A percentile compares a stretch with the other conserved stretches of the same genome.
Evolutionary conservation across 768 basidiomycete species (phyloP).

Genomic region (Lactarius vividus): DNA sequence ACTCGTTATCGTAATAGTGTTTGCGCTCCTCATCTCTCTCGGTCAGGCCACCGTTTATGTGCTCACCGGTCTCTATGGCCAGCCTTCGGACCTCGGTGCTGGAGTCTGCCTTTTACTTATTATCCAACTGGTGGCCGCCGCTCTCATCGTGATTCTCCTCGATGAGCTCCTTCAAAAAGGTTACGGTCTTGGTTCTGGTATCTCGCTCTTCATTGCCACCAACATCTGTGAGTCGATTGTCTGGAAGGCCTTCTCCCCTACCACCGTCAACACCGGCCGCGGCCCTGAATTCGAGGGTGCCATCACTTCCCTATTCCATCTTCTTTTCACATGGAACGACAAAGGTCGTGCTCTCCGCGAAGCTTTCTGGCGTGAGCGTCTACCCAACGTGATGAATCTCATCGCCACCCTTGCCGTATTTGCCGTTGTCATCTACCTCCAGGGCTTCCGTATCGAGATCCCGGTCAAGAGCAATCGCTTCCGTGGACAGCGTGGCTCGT

Average conservation of each 20-base stretch:
- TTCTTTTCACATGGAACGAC: conserved; percentile 97
- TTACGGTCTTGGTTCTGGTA: conserved; percentile 97
- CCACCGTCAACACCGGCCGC: conserved; percentile 96
- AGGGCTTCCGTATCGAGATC: conserved; percentile 98
- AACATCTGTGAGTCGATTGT: conserved; percentile 99
- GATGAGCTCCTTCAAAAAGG: conserved; percentile 99
- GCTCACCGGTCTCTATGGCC: conserved; percentile 93
- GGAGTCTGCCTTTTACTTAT: conserved; percentile 97
- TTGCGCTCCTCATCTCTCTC: conserved; percentile 93
- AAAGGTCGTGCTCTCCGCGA: conserved; percentile 95
- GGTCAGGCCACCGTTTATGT: conserved; percentile 98
- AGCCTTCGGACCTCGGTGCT: conserved; percentile 88
- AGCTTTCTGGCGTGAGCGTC: conserved; percentile 95
- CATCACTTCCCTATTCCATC: conserved; percentile 93
- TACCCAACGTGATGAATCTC: conserved; percentile 98
- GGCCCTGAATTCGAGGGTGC: conserved; percentile 99
- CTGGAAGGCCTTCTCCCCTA: conserved; percentile 99
- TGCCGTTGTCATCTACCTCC: conserved; percentile 94
- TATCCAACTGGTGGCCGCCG: conserved; percentile 90
- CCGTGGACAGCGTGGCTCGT: conserved; percentile 92
- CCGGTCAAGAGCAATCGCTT: conserved; percentile 96
- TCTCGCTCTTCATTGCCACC: conserved; percentile 98
- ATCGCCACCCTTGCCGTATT: conserved; percentile 90
- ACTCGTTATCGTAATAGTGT: conserved; percentile 53
- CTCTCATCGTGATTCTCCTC: conserved; percentile 95